phyloP scores from a whole-genome alignment of 768 basidiomycete species.

The Termitomyces sp. region DNA sequence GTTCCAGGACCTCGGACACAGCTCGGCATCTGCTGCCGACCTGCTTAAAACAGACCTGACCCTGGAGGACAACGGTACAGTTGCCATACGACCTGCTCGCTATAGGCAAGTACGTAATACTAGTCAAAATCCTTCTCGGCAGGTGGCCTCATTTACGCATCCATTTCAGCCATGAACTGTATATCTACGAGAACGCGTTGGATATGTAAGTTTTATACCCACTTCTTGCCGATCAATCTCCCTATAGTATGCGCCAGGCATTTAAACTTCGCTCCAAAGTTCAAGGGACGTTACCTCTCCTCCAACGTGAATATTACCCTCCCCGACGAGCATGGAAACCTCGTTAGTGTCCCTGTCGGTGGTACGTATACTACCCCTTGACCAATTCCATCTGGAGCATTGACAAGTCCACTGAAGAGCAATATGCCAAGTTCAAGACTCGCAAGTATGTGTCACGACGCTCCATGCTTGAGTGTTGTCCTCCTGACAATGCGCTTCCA shows the following conservation, averaged over 20 bases:
- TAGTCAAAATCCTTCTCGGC: no score
- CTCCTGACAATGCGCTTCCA: constrained; percentile 15
- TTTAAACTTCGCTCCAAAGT: constrained; percentile 60
- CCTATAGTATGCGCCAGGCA: constrained; percentile 36
- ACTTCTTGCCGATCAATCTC: not conserved
- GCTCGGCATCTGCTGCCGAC: no score
- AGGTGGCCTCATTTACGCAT: constrained; percentile 43
- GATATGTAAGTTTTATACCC: constrained; percentile 50
- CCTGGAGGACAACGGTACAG: no score
- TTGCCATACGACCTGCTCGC: constrained; percentile 83
- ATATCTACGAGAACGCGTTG: constrained; percentile 62
- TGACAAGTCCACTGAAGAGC: constrained; percentile 32
- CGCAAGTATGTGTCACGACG: constrained; percentile 46
- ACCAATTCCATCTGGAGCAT: not conserved
- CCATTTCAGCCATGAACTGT: constrained; percentile 74
- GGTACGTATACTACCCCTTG: constrained; percentile 21
- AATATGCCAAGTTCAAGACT: constrained; percentile 74
- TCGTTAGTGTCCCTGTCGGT: constrained; percentile 37
- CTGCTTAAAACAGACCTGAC: no score
- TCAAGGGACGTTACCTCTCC: constrained; percentile 74
- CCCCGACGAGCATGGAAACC: constrained; percentile 31
- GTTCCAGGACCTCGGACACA: no score
- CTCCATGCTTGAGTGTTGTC: not conserved
- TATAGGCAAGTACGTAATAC: constrained; percentile 70
- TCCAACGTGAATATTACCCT: constrained; percentile 86